Percentiles rank a stretch among this genome's conserved stretches.
Evolutionary conservation across 805 yeast genomes (phyloP).

Genomic region (Candida taoyuanica): DNA sequence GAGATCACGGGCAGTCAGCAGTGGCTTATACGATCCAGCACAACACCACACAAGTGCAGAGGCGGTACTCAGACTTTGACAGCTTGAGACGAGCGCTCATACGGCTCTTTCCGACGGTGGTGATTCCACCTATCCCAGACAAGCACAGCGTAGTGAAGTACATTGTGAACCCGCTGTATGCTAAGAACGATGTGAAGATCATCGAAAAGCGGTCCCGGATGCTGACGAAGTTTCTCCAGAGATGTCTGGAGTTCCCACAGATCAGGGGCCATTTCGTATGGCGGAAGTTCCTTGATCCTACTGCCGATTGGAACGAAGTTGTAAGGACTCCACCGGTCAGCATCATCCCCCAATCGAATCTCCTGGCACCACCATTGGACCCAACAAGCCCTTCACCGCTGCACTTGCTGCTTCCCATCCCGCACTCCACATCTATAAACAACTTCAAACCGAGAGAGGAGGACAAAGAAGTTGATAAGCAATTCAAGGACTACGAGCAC

Average conservation of each 20-base stretch:
- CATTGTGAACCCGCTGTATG: conserved; percentile 39
- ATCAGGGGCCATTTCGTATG: conserved; percentile 60
- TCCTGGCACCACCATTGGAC: conserved; percentile 57
- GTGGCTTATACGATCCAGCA: conserved; percentile 75
- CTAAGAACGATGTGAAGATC: conserved; percentile 38
- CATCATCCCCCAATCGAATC: conserved; percentile 45
- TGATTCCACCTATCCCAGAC: conserved; percentile 94
- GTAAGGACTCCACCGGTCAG: conserved; percentile 50
- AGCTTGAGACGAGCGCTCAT: conserved; percentile 64
- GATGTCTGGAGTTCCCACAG: conserved; percentile 57
- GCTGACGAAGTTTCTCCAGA: conserved; percentile 70
- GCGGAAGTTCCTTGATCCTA: conserved; percentile 79
- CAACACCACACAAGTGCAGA: conserved; percentile 49
- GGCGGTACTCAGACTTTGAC: conserved; percentile 92
- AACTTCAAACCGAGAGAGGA: conserved; percentile 24
- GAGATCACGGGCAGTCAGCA: conserved; percentile 57
- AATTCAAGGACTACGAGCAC: conserved; percentile 26
- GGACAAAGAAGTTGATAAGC: conserved; percentile 14
- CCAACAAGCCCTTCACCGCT: conserved; percentile 54
- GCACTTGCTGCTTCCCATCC: conserved; percentile 60
- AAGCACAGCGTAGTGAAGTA: conserved; percentile 60
- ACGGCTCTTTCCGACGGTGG: conserved; percentile 71
- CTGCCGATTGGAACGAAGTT: conserved; percentile 78
- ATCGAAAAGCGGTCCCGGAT: conserved; percentile 71
- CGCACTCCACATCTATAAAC: conserved; percentile 36